Conservation (phyloP, 805 yeast genomes). For the Myxozyma lipomycoides region DNA sequence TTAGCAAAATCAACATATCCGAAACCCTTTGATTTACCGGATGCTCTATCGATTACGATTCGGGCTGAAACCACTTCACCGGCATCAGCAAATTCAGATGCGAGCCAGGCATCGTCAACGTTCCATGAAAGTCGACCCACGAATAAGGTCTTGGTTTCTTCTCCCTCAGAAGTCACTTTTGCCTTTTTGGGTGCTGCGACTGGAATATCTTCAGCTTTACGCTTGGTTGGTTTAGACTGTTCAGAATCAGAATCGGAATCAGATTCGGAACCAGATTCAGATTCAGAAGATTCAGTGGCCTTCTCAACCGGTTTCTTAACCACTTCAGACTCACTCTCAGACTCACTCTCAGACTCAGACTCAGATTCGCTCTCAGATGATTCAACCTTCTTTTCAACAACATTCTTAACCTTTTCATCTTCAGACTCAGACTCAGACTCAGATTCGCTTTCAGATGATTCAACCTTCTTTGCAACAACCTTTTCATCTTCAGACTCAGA, state of each 20-base stretch:
- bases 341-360: constrained; percentile 34
- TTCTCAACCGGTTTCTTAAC: constrained; percentile 9
- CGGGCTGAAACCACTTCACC: constrained; percentile 88
- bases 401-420: constrained; percentile 2
- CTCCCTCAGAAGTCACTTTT: constrained; percentile 37
- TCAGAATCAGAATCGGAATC: constrained; percentile 34
- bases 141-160: constrained; percentile 81
- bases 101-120: constrained; percentile 92
- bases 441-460: constrained; percentile 27
- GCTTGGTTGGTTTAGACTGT: constrained; percentile 34
- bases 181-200: constrained; percentile 46
- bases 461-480: constrained; percentile 32
- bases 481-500: constrained; percentile 34
- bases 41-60: constrained; percentile 87
- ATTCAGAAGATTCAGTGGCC: constrained; percentile 27
- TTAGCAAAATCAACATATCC: constrained; percentile 86
- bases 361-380: constrained; percentile 33
- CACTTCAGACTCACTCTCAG: constrained; percentile 24
- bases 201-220: constrained; percentile 45
- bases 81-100: constrained; percentile 71
- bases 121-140: constrained; percentile 98
- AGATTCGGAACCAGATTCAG: constrained; percentile 23
- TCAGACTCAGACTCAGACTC: constrained; percentile 11
- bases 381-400: constrained; percentile 11
- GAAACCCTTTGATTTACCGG: constrained; percentile 86